Conservation (phyloP, 192 early-diverging fungal genomes). For the Ambispora gerdemannii region DNA sequence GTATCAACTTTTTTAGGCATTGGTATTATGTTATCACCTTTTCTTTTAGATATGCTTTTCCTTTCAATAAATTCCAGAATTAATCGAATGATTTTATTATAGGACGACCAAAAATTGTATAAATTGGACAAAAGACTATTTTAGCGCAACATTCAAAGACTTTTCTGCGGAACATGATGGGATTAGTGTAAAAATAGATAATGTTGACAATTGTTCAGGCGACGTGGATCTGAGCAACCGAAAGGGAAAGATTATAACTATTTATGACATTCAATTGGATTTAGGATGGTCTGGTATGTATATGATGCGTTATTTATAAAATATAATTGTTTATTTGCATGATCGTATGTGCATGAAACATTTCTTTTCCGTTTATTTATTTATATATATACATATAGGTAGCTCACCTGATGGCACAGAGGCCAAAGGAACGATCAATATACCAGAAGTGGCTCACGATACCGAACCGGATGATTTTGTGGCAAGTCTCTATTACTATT, state of each 20-base stretch:
- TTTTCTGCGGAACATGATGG: conserved; percentile 54
- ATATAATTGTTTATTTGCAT: background rate
- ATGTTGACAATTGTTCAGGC: conserved; percentile 68
- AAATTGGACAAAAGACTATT: conserved; percentile 85
- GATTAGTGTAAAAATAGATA: conserved; percentile 52
- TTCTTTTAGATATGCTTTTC: background rate
- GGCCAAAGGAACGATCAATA: conserved; percentile 70
- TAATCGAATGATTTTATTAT: background rate
- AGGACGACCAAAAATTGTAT: conserved; percentile 95
- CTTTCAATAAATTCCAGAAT: background rate
- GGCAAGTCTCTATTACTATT: conserved; percentile 39
- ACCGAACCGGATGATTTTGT: conserved; percentile 78
- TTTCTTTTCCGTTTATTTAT: background rate
- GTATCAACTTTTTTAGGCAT: conserved; percentile 35
- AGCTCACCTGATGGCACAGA: conserved; percentile 54
- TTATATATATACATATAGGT: conserved; percentile 34
- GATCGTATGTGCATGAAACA: background rate
- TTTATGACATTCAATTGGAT: conserved; percentile 84
- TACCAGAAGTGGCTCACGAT: conserved; percentile 92
- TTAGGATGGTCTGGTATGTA: conserved; percentile 66
- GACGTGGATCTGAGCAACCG: conserved; percentile 94
- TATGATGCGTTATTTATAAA: background rate
- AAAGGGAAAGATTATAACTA: conserved; percentile 93
- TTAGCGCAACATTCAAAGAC: conserved; percentile 61
- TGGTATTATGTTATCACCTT: conserved; percentile 33